Evolutionary conservation across 805 yeast genomes (phyloP), one percentile per base, ranked within the genome.

Genomic region (Schizosaccharomyces osmophilus): DNA sequence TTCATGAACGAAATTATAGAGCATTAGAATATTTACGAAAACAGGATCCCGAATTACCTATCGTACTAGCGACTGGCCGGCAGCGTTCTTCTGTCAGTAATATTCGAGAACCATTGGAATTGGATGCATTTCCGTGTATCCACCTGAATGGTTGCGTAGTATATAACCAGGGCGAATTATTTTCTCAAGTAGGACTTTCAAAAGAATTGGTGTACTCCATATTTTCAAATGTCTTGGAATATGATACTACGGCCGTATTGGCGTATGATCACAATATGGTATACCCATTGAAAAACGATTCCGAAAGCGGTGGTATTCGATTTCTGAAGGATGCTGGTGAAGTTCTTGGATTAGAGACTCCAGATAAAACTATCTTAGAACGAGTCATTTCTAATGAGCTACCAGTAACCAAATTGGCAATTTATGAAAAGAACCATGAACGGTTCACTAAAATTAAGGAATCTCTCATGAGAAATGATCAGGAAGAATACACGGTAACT

Each of bases 41-140:
- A 22, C 15, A 19, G 6, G 11, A 45, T 19, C 48, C 61, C 13
- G 24, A 42, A 19, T 51, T 59, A 13, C 61, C 61, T 9, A 22
- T 59, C 17, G 55, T 59, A 6, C 17, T 59, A 22, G 61, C 61
- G 5, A 59, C 61, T 2, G 61, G 61, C n/a, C 19, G 55, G 17
- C 54, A 41, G 15, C 61, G 54, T 19, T 42, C 54, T 9, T 41
- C 61, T 8, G 54, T 32, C 8, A n/a, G 17, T 43, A 22, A 42
- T 2, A 41, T 59, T 17, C 26, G 36, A 24, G 36, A 42, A 26
- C 22, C 60, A 22, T 22, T 57, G 45, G 17, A 36, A n/a, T 57
- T 57, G 45, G 45, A 57, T n/a, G 48, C 2, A n/a, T 57, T 57
- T 17, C 60, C 60, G 5, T 26, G 22, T 39, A 24, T 36, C 19